Evolutionary conservation across 2,329 filamentous ascomycete species (phyloP).

Genomic region (Ceratocystiopsis sp.): DNA sequence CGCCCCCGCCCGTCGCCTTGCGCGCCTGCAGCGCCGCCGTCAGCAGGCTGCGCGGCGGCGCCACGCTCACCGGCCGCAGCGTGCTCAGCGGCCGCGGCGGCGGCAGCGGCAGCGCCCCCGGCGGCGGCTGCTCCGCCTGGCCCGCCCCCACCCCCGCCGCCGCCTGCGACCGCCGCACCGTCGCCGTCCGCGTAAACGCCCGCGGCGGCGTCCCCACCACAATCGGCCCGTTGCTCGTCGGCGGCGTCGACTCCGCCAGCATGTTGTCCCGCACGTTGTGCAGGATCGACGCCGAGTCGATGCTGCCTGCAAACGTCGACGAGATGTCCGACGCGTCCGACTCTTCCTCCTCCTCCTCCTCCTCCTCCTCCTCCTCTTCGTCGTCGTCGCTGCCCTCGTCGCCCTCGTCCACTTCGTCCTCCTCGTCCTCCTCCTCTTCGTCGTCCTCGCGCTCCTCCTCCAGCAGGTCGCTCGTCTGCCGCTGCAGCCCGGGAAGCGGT

Average conservation of each 20-base stretch:
- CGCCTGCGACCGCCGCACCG: conserved; percentile 43
- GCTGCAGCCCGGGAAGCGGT: conserved; percentile 23
- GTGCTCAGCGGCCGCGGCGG: conserved; percentile 51
- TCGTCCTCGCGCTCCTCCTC: conserved; percentile 22
- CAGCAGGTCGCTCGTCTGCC: conserved; percentile 32
- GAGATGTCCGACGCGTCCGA: conserved; percentile 46
- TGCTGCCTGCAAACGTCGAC: conserved; percentile 47
- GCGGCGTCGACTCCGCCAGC: conserved; percentile 24
- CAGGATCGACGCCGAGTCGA: conserved; percentile 56
- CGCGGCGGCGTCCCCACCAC: conserved; percentile 48
- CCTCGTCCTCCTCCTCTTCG: conserved; percentile 18
- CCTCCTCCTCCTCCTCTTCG: conserved; percentile 26
- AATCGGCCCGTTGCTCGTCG: conserved; percentile 29
- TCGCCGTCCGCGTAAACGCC: conserved; percentile 43
- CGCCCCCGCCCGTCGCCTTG: conserved; percentile 47
- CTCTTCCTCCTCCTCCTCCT: conserved; percentile 38
- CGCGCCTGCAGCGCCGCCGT: conserved; percentile 58
- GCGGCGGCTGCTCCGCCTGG: too few species aligned
- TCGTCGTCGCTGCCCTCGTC: conserved; percentile 21
- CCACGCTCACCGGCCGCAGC: conserved; percentile 47
- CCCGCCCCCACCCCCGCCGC: conserved; percentile 35
- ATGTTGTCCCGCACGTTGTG: conserved; percentile 41
- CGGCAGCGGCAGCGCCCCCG: conserved; percentile 51
- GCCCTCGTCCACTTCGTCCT: conserved; percentile 27
- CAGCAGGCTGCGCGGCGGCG: conserved; percentile 52